Conservation (phyloP, 345 rosid species). For the Carallia pectinifolia region DNA sequence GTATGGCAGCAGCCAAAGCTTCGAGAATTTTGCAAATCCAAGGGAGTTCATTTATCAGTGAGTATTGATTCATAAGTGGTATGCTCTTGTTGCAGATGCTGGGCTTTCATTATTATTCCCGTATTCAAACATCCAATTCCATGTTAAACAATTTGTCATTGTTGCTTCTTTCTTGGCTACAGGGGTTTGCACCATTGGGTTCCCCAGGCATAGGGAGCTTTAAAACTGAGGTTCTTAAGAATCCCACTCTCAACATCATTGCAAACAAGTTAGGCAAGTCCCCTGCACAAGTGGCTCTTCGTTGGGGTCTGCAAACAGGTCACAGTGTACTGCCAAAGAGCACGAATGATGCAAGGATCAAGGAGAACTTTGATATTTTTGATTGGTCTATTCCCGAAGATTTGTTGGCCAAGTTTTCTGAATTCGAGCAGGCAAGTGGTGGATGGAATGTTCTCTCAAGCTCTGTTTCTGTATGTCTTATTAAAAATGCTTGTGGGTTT, state of each 20-base stretch:
- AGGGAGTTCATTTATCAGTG: conserved; percentile 59
- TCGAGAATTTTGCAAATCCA: conserved; percentile 51
- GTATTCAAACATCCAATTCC: too few relatives aligned
- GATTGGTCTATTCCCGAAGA: conserved; percentile 72
- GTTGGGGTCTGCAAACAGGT: conserved; percentile 84
- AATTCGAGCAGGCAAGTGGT: conserved; percentile 1
- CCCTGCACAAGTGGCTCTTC: conserved; percentile 72
- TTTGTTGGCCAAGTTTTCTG: conserved; percentile 37
- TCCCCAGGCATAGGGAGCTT: conserved; percentile 30
- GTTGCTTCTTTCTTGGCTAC: background rate
- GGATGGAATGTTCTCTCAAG: background rate
- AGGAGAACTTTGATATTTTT: conserved; percentile 63
- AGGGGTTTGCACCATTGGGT: conserved; percentile 70
- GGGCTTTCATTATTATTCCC: too few relatives aligned
- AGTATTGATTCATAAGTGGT: conserved; percentile 16
- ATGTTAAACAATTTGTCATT: too few relatives aligned
- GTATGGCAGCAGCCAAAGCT: conserved; percentile 57
- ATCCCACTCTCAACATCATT: conserved; percentile 16
- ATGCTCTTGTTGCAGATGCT: too few relatives aligned
- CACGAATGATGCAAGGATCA: conserved; percentile 60
- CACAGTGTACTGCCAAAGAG: conserved; percentile 84
- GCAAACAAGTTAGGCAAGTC: conserved; percentile 48
- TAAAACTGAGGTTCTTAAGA: too few relatives aligned
- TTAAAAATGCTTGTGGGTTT: background rate
- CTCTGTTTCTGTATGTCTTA: background rate